These are phyloP conservation scores for Taphrina pruni DNA, from an alignment of 1,139 yeast genomes.

Conservation along the genomic window DNA sequence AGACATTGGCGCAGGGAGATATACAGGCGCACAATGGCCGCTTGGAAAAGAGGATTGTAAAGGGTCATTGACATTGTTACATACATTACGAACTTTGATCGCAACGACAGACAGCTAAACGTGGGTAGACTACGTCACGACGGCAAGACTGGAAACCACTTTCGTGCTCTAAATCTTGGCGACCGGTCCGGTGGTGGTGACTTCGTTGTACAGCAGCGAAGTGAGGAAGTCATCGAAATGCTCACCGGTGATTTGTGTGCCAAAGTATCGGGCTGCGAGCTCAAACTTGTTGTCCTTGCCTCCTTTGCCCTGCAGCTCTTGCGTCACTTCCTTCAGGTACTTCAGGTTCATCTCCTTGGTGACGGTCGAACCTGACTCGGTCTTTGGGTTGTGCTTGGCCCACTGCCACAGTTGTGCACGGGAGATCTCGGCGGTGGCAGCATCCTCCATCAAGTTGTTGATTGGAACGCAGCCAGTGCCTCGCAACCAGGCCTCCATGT, in stretches of 20 bases:
- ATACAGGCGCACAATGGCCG: too few species aligned
- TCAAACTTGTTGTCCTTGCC: slow-evolving; percentile 61
- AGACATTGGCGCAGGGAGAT: too few species aligned
- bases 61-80: slow-evolving; percentile 1
- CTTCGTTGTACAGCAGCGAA: slow-evolving; percentile 49
- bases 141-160: background rate
- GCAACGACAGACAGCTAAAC: background rate
- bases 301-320: slow-evolving; percentile 63
- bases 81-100: slow-evolving; percentile 10
- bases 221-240: slow-evolving; percentile 71
- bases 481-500: slow-evolving; percentile 84
- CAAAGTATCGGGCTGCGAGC: slow-evolving; percentile 64
- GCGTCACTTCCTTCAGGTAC: slow-evolving; percentile 67
- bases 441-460: slow-evolving; percentile 84
- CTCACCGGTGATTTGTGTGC: slow-evolving; percentile 70
- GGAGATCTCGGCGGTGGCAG: slow-evolving; percentile 86
- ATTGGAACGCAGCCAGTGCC: slow-evolving; percentile 83
- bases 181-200: slow-evolving; percentile 42
- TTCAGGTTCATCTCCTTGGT: slow-evolving; percentile 63
- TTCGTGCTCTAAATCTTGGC: slow-evolving; percentile 38
- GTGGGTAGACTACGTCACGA: background rate
- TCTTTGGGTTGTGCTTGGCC: slow-evolving; percentile 74
- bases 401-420: slow-evolving; percentile 83
- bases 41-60: too few species aligned
- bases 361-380: slow-evolving; percentile 65